A percentile compares a stretch with the other conserved stretches of the same genome.
Evolutionary conservation across 2,329 filamentous ascomycete species (phyloP).

Genomic region (Grosmannia serpens): DNA sequence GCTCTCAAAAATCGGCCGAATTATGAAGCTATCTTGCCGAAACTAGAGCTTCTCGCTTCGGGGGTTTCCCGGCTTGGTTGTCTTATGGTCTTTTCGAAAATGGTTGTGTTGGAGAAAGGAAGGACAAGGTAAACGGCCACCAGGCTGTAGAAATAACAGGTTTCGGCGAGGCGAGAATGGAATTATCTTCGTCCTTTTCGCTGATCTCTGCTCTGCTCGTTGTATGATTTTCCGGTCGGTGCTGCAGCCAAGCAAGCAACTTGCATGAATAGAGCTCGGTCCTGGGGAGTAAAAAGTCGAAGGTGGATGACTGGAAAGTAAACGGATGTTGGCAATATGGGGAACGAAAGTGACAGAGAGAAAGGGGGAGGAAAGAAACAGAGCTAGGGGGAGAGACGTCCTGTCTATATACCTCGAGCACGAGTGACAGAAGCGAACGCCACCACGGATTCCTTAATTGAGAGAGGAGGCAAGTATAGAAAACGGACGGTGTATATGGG

Average conservation of each 20-base stretch:
- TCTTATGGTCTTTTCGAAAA: neutral
- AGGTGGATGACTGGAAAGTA: neutral
- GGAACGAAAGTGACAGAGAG: neutral
- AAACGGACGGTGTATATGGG: neutral
- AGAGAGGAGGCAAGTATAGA: neutral
- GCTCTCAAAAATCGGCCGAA: neutral
- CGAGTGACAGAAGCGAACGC: slow-evolving; percentile 1
- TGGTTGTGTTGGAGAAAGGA: too few species aligned
- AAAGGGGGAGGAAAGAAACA: neutral
- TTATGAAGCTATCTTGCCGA: neutral
- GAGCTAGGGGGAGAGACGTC: neutral
- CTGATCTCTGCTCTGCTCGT: neutral
- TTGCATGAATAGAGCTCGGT: neutral
- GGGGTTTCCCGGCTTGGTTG: neutral
- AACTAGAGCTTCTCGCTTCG: neutral
- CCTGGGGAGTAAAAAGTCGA: too few species aligned
- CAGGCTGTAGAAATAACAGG: neutral
- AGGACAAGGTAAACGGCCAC: neutral
- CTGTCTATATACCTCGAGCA: slow-evolving; percentile 1
- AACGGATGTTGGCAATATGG: neutral
- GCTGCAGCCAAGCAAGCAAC: neutral
- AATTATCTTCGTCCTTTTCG: neutral
- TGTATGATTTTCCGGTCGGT: neutral
- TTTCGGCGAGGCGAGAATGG: neutral
- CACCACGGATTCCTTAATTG: neutral